Conservation (phyloP, 805 yeast species). For the Metschnikowia corniflorae region DNA sequence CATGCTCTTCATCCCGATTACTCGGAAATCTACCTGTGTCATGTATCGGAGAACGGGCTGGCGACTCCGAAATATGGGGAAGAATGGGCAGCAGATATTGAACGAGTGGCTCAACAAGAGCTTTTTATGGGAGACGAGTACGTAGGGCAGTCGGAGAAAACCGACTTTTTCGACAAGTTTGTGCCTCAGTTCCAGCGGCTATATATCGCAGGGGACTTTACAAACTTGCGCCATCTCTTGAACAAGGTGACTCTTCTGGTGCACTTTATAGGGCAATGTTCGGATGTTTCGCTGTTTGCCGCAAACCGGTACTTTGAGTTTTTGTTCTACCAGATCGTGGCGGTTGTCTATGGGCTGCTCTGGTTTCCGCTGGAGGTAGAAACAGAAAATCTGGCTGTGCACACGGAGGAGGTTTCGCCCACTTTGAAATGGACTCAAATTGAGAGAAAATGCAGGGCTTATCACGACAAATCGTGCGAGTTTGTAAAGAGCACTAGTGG, state of each 20-base stretch:
- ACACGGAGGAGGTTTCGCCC: conserved; percentile 3
- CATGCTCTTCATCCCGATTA: conserved; percentile 21
- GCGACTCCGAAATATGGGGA: conserved; percentile 5
- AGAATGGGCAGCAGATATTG: conserved; percentile 10
- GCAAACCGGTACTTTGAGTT: conserved; percentile 28
- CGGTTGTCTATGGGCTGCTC: conserved; percentile 20
- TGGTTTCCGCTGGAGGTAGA: conserved; percentile 19
- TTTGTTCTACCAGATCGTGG: conserved; percentile 24
- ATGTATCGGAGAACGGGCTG: neutral
- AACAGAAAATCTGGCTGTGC: conserved; percentile 5
- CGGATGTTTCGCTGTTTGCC: conserved; percentile 18
- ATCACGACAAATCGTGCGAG: conserved; percentile 21
- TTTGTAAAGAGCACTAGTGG: conserved; percentile 13
- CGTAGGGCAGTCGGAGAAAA: conserved; percentile 9
- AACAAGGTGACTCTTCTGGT: conserved; percentile 17
- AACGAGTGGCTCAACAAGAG: conserved; percentile 1
- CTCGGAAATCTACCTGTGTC: conserved; percentile 1
- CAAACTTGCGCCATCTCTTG: conserved; percentile 18
- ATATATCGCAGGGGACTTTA: conserved; percentile 21
- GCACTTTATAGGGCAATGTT: conserved; percentile 26
- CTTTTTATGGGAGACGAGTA: conserved; percentile 8
- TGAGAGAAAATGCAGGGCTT: conserved; percentile 23
- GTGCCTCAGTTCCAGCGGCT: conserved; percentile 7
- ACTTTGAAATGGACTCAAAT: conserved; percentile 13
- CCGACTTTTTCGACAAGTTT: conserved; percentile 7